Base-by-base conservation (phyloP, 2,329 filamentous ascomycete species). In the Arthrobotrys musiformis region DNA sequence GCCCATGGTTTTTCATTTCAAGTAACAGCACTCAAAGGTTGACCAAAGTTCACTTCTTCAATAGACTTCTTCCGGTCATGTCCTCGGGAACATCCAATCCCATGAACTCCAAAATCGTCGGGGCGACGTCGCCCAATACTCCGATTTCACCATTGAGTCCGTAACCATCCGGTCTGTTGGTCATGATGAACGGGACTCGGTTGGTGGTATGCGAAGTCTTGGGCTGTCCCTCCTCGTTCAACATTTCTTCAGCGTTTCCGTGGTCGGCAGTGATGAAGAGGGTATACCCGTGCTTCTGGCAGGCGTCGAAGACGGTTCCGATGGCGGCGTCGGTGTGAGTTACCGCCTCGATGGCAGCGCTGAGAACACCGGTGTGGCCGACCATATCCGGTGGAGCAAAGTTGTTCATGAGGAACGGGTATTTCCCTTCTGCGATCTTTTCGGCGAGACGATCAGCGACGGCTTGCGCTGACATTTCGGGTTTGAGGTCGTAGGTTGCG, bases 321-420 rank as follows among this genome's bases (percentile, higher is more conserved):
- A 99, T 99, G 67, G 92, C 94, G 86, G 92, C 92, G 85, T 99
- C 95, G 11, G 95, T 99, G 80, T 94, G 90, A 80, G 90, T 87
- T 81, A 91, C 91, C 81, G 90, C 95, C 82, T 95, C 83, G 79
- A 99, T 90, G 70, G 95, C 95, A 30, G 95, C 94, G 81, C 98
- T 91, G 85, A 98, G 98, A 77, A 97, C 93, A 83, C 95, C 95
- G 9, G 95, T 99, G 87, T 99, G 95, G 81, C 95, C 95, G 80
- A 99, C 95, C 95, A 99, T 99, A 86, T 99, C 95, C 17, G 95
- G 95, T 46, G 95, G 95, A 46, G 95, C 95, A 85, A 99, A 98
- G 90, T 99, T 99, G 90, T 98, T 97, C 95, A 99, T 99, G 84
- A 99, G 88, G 83, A 99, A 98, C 83, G 95, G 93, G 85, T 94